These are phyloP conservation scores for Botrytis elliptica DNA, from an alignment of 2,329 filamentous ascomycete species.

Conservation along the genomic window DNA sequence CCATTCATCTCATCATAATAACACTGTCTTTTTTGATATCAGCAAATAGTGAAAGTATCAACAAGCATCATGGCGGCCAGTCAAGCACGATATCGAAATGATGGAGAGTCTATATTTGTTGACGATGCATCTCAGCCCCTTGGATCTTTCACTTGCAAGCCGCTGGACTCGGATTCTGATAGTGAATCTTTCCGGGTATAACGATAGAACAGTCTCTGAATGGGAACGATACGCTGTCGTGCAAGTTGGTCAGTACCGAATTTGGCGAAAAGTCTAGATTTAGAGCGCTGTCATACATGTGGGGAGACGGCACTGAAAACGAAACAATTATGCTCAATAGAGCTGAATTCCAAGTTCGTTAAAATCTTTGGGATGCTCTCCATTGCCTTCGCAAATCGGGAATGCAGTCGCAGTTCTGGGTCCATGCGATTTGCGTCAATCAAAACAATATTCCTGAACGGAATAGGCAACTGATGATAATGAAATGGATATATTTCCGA, in stretches of 20 bases:
- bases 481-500: slow-evolving; percentile 15
- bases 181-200: background rate
- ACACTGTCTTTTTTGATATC: background rate
- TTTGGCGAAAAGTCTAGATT: slow-evolving; percentile 28
- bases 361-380: slow-evolving; percentile 4
- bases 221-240: background rate
- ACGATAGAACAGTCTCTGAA: background rate
- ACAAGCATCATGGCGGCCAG: background rate
- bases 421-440: slow-evolving; percentile 24
- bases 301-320: slow-evolving; percentile 25
- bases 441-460: slow-evolving; percentile 9
- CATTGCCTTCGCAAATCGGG: background rate
- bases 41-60: background rate
- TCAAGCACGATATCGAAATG: background rate
- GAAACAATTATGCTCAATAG: slow-evolving; percentile 28
- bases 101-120: background rate
- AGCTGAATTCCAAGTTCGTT: background rate
- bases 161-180: background rate
- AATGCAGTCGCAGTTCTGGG: slow-evolving; percentile 4
- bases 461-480: slow-evolving; percentile 17
- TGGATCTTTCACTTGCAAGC: background rate
- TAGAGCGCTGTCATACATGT: slow-evolving; percentile 34
- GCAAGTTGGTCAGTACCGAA: background rate
- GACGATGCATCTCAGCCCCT: background rate
- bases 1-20: background rate